These are phyloP conservation scores for Corymbia maculata DNA, from an alignment of 345 rosid genomes.

Conservation along the genomic window DNA sequence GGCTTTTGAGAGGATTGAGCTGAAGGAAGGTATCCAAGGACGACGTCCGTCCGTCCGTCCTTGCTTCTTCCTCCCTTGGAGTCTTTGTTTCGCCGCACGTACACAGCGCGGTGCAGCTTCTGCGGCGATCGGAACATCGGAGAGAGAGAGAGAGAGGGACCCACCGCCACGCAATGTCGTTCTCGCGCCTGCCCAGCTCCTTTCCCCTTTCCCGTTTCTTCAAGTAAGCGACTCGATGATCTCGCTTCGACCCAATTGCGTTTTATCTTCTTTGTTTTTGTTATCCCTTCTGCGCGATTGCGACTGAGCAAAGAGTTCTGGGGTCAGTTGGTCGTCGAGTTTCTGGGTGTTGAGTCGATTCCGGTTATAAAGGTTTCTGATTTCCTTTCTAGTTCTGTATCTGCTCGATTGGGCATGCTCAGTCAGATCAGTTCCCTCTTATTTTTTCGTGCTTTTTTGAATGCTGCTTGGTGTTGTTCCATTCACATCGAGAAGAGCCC, in stretches of 20 bases:
- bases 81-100: not conserved
- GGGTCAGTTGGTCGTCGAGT: not conserved
- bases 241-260: not conserved
- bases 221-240: conserved; percentile 21
- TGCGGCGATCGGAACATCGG: not conserved
- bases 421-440: not conserved
- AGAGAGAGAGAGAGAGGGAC: not conserved
- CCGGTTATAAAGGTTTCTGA: not conserved
- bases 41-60: not conserved
- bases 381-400: not conserved
- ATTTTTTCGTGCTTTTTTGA: not conserved
- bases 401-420: not conserved
- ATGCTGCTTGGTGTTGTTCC: not conserved
- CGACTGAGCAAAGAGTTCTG: not conserved
- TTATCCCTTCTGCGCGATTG: not conserved
- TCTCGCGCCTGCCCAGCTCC: conserved; percentile 31
- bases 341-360: not conserved
- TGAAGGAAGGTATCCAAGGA: not conserved
- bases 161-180: conserved; percentile 1
- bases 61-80: not conserved
- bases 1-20: not conserved
- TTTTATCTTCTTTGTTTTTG: not conserved
- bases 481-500: not conserved
- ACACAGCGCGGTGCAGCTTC: not conserved
- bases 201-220: conserved; percentile 55